Percentiles rank a stretch among this genome's conserved stretches.
phyloP scores from a whole-genome alignment of 176 grass and related monocot genomes.

The Puya raimondii region DNA sequence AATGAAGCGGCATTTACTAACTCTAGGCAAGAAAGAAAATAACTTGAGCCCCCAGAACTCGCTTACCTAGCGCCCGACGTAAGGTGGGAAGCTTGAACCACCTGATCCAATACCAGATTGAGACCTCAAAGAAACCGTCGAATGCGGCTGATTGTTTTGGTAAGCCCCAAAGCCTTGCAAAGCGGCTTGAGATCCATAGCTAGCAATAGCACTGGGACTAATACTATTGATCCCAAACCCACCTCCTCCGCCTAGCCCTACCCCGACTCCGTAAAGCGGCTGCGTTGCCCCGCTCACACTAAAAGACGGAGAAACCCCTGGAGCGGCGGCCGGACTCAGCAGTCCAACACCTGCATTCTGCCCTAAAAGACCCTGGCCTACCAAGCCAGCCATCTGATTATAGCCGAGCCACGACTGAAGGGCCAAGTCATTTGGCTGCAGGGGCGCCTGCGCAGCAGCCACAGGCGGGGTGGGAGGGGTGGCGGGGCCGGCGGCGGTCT shows the following conservation, averaged over 20 bases:
- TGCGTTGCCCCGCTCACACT: not conserved
- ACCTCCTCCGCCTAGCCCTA: constrained; percentile 12
- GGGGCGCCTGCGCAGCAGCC: constrained; percentile 3
- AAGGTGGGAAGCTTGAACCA: constrained; percentile 25
- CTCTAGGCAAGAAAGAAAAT: not conserved
- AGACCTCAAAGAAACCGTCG: not conserved
- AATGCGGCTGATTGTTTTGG: constrained; percentile 5
- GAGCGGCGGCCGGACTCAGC: constrained; percentile 5
- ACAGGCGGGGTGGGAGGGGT: not conserved
- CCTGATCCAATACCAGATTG: not conserved
- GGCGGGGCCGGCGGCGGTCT: not conserved
- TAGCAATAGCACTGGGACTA: constrained; percentile 14
- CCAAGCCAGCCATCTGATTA: constrained; percentile 2
- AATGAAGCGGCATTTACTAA: not conserved
- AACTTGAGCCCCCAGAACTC: not conserved
- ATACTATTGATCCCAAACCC: constrained; percentile 18
- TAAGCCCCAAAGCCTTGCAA: constrained; percentile 18
- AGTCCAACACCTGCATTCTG: constrained; percentile 14
- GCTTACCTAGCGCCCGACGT: constrained; percentile 25
- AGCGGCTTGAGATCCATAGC: constrained; percentile 13
- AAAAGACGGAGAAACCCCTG: not conserved
- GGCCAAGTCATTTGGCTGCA: constrained; percentile 11
- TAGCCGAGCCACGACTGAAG: constrained; percentile 5
- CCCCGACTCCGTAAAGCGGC: constrained; percentile 1
- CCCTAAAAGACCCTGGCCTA: not conserved